Base-by-base conservation (phyloP, 345 rosid genomes). In the Noccaea bulbosa region DNA sequence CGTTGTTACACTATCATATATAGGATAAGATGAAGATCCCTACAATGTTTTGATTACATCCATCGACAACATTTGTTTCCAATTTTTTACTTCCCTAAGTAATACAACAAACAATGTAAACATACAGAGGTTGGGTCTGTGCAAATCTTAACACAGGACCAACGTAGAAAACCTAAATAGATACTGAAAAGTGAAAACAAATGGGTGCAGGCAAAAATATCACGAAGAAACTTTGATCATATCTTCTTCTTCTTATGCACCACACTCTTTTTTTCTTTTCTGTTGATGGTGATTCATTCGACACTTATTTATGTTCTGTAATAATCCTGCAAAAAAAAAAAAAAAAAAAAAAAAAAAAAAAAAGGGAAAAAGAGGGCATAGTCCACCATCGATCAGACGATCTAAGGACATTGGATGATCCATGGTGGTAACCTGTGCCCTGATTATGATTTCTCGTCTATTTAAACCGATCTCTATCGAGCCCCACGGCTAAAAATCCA, bases 281-380 rank as follows among this genome's bases (percentile, higher is more conserved):
- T 62, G 32, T 3, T 66, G 38, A 6, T 58, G 38, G 11, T 20
- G 62, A 30, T 45, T 66, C 64, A 62, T 53, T 35, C 30, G 30
- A 3, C 79, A 62, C 14, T 69, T 69, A 75, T 69, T 75, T 69
- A 62, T 69, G 65, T 75, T 69, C 60, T 69, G 74, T 73, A 58
- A 50, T 73, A 58, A 33, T 63, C 60, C 75, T 75, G 79, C 75
- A 74, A 60, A 61, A 66, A 27, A 2, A 27, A 49, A 20, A 20
- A 1, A 20, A 20, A 1, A 20, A 20, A 27, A 27, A 27, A 20
- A 20, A 1, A 20, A 20, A 1, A 20, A 20, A 27, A 27, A 27
- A 49, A 20, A 56, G 4, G 47, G 52, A 74, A 51, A 16, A 12
- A 43, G 39, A 51, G 56, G 70, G 70, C 60, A 39, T 32, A 62